Percentiles rank a stretch among this genome's conserved stretches.
These are phyloP conservation scores for Physcomitrium patens DNA, from an alignment of 225 moss, liverwort and hornwort species.

Conservation along the genomic window DNA sequence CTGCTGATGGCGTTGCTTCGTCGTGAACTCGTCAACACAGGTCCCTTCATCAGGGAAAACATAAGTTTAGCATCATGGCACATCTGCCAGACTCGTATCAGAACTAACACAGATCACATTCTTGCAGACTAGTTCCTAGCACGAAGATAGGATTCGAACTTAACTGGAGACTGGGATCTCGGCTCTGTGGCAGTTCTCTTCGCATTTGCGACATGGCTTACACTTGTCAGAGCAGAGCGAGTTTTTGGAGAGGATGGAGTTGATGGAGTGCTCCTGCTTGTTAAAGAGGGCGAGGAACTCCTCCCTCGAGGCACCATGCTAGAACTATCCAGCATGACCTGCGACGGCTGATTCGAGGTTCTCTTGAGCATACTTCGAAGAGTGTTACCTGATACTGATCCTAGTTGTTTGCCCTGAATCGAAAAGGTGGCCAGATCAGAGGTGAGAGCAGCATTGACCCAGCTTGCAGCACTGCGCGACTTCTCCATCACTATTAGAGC, in stretches of 20 bases:
- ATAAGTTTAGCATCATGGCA: conserved; percentile 3
- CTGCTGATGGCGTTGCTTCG: conserved; percentile 50
- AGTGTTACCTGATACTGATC: conserved; percentile 4
- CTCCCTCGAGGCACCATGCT: conserved; percentile 46
- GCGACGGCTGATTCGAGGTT: conserved; percentile 38
- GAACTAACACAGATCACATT: neutral
- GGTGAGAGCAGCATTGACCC: conserved; percentile 68
- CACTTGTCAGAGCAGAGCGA: conserved; percentile 71
- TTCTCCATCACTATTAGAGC: conserved; percentile 64
- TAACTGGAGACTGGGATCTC: conserved; percentile 78
- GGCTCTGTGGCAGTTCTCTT: conserved; percentile 63
- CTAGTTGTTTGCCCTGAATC: conserved; percentile 67
- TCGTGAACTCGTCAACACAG: conserved; percentile 57
- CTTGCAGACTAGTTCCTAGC: neutral
- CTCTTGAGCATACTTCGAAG: conserved; percentile 58
- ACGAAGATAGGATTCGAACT: conserved; percentile 3
- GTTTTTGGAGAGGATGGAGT: conserved; percentile 47
- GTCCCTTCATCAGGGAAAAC: conserved; percentile 34
- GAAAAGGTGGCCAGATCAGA: conserved; percentile 66
- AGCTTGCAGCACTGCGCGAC: conserved; percentile 65
- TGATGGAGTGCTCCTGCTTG: conserved; percentile 30
- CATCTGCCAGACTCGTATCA: neutral
- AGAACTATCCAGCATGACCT: conserved; percentile 48
- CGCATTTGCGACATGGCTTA: conserved; percentile 56
- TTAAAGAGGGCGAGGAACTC: conserved; percentile 47